A percentile compares a stretch with the other conserved stretches of the same genome.
Evolutionary conservation across 2,329 filamentous ascomycete species (phyloP).

Genomic region (Pseudocercospora ulei): DNA sequence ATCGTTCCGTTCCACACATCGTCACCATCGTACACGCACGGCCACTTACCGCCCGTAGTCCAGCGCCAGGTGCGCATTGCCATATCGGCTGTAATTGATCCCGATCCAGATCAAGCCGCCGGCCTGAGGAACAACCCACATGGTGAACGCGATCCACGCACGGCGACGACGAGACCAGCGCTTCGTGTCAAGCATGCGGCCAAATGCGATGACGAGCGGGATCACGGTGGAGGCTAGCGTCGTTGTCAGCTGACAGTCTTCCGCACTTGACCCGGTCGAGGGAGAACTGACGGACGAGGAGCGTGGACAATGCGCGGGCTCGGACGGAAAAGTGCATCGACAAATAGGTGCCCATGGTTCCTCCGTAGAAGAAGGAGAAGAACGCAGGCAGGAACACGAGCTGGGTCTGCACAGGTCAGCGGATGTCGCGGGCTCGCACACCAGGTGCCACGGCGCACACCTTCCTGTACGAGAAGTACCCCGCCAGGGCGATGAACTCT

Average conservation of each 20-base stretch:
- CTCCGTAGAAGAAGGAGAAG: slow-evolving; percentile 38
- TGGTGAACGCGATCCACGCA: slow-evolving; percentile 28
- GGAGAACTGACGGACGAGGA: slow-evolving; percentile 30
- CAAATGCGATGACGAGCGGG: slow-evolving; percentile 23
- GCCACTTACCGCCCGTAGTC: slow-evolving; percentile 19
- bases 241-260: slow-evolving; percentile 1
- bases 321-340: slow-evolving; percentile 33
- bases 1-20: too few species aligned
- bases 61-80: slow-evolving; percentile 8
- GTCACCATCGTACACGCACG: neutral
- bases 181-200: slow-evolving; percentile 26
- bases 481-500: slow-evolving; percentile 25
- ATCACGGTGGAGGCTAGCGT: slow-evolving; percentile 21
- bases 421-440: neutral
- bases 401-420: slow-evolving; percentile 25
- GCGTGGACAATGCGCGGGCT: slow-evolving; percentile 31
- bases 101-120: slow-evolving; percentile 33
- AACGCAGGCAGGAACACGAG: slow-evolving; percentile 34
- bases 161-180: slow-evolving; percentile 29
- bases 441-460: slow-evolving; percentile 14
- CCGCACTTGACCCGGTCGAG: neutral
- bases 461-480: slow-evolving; percentile 26
- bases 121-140: slow-evolving; percentile 30
- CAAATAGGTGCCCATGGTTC: slow-evolving; percentile 35
- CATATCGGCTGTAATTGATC: slow-evolving; percentile 19